These are phyloP conservation scores for Tulasnella sp. DNA, from an alignment of 768 basidiomycete species.

Conservation along the genomic window DNA sequence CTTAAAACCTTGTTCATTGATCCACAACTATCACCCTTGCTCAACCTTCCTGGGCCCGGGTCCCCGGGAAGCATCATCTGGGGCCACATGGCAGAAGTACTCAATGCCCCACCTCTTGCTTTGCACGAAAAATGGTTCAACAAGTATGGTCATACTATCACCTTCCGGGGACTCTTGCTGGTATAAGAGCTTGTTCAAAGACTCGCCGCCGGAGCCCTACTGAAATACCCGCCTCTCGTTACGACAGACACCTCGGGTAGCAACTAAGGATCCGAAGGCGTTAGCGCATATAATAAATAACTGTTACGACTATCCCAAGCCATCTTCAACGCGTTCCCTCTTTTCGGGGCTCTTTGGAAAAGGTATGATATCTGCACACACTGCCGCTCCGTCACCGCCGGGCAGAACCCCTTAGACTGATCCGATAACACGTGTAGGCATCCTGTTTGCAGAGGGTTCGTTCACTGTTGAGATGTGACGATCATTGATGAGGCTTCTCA, in stretches of 20 bases:
- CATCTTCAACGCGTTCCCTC: background rate
- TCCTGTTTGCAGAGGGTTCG: slow-evolving; percentile 33
- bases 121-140: slow-evolving; percentile 55
- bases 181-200: background rate
- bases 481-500: background rate
- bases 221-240: background rate
- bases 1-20: slow-evolving; percentile 17
- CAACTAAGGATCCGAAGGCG: slow-evolving; percentile 30
- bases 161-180: slow-evolving; percentile 49
- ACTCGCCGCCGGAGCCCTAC: background rate
- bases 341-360: slow-evolving; percentile 23
- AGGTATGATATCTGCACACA: background rate
- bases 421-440: background rate
- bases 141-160: slow-evolving; percentile 54
- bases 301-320: slow-evolving; percentile 32
- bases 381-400: background rate
- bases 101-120: slow-evolving; percentile 46
- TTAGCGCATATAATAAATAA: slow-evolving; percentile 26
- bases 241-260: background rate
- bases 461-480: background rate
- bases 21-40: slow-evolving; percentile 15
- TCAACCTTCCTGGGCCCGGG: slow-evolving; percentile 23
- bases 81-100: slow-evolving; percentile 55
- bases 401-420: background rate
- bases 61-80: slow-evolving; percentile 43